These are phyloP conservation scores for Pichia sp. DNA, from an alignment of 1,139 yeast genomes.

Conservation along the genomic window DNA sequence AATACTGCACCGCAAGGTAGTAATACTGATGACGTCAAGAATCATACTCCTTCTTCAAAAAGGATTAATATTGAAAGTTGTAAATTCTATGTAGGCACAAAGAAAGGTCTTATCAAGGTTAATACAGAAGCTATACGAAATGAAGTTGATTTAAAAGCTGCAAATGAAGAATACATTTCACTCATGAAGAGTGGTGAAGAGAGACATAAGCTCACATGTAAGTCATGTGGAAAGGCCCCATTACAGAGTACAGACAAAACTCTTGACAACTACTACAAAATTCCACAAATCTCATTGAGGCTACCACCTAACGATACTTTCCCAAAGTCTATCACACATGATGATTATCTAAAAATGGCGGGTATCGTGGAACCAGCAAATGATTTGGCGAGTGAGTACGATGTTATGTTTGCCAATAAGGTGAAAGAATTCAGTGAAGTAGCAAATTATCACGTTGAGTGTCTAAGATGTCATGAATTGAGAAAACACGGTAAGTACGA, in stretches of 20 bases:
- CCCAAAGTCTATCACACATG: no score
- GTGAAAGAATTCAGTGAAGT: constrained; percentile 2
- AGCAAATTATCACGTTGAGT: constrained; percentile 19
- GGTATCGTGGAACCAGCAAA: no score
- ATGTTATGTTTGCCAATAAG: constrained; percentile 3
- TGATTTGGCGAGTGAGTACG: no score
- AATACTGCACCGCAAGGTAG: no score
- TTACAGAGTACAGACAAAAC: constrained; percentile 6
- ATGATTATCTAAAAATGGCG: no score
- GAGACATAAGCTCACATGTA: constrained; percentile 4
- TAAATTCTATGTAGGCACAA: no score
- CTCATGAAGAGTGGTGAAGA: constrained; percentile 3
- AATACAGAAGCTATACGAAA: neutral
- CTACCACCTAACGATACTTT: no score
- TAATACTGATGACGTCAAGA: no score
- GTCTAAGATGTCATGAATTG: constrained; percentile 53
- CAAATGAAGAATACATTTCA: constrained; percentile 7
- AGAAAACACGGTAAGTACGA: constrained; percentile 35
- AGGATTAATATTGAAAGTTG: no score
- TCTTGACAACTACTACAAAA: constrained; percentile 1
- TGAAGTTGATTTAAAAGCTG: constrained; percentile 1
- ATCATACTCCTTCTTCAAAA: no score
- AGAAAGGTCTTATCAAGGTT: no score
- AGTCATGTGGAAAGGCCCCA: constrained; percentile 8
- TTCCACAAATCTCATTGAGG: constrained; percentile 1